Percentiles rank a stretch among this genome's conserved stretches.
Evolutionary conservation across 139 green algal species (phyloP).

Genomic region (Volvox reticuliferus): DNA sequence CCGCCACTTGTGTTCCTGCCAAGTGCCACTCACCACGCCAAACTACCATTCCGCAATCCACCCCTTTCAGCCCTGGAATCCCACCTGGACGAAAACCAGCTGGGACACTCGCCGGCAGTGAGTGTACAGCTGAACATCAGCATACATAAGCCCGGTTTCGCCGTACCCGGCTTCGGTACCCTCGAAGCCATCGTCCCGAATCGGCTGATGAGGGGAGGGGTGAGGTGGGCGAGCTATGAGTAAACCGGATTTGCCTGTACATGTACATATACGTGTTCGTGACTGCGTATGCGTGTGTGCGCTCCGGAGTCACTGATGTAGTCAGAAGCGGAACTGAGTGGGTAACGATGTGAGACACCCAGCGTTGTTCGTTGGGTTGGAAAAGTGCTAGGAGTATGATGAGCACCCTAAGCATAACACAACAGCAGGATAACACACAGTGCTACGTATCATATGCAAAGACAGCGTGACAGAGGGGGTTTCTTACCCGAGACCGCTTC

Average conservation of each 20-base stretch:
- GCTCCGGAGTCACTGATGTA: no score
- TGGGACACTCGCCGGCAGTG: constrained; percentile 44
- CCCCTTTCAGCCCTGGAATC: neutral
- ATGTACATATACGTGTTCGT: neutral
- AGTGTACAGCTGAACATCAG: constrained; percentile 53
- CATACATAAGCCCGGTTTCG: constrained; percentile 55
- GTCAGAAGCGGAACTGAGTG: no score
- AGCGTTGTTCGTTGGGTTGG: no score
- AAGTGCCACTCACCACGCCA: no score
- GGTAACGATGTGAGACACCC: no score
- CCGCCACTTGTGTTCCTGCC: no score
- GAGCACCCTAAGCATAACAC: no score
- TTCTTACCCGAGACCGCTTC: neutral
- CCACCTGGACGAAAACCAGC: constrained; percentile 36
- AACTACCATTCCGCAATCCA: neutral
- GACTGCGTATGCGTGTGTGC: no score
- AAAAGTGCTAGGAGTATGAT: no score
- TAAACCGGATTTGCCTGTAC: neutral
- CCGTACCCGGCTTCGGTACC: constrained; percentile 47
- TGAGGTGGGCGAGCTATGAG: neutral
- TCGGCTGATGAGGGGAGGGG: neutral
- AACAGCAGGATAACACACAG: no score
- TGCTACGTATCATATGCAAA: no score
- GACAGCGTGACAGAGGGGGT: no score
- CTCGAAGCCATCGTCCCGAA: constrained; percentile 31